phyloP scores from a whole-genome alignment of 495 filamentous ascomycete genomes.

The Neurospora sp. region DNA sequence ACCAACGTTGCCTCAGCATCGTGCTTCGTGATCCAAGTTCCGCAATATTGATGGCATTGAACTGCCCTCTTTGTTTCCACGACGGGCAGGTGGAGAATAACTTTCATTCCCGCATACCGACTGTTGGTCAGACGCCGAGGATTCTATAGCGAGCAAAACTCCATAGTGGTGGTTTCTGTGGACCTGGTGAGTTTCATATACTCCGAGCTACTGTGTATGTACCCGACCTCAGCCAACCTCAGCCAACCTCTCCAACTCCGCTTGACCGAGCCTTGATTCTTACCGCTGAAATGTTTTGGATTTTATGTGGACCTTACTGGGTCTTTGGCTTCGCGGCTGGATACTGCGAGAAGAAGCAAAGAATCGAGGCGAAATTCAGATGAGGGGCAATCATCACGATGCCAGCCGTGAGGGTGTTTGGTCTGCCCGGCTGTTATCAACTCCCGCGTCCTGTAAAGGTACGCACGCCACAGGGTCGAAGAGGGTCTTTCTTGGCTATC shows the following conservation, averaged over 20 bases:
- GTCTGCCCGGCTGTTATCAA: neutral
- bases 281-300: neutral
- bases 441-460: neutral
- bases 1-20: neutral
- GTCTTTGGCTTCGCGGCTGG: neutral
- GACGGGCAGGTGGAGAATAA: neutral
- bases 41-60: neutral
- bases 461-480: neutral
- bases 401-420: too few relatives aligned
- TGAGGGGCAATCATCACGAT: too few relatives aligned
- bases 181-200: neutral
- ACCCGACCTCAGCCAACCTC: neutral
- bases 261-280: neutral
- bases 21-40: neutral
- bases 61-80: neutral
- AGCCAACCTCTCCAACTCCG: neutral
- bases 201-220: neutral
- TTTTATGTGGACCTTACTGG: neutral
- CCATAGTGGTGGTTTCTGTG: neutral
- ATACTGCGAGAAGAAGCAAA: neutral
- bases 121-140: neutral
- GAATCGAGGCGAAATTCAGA: neutral
- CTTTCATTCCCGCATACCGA: neutral
- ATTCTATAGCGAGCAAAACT: neutral
- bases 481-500: neutral